A percentile compares a stretch with the other conserved stretches of the same genome.
phyloP scores from a whole-genome alignment of 306 rosid genomes.

The Psophocarpus tetragonolobus region DNA sequence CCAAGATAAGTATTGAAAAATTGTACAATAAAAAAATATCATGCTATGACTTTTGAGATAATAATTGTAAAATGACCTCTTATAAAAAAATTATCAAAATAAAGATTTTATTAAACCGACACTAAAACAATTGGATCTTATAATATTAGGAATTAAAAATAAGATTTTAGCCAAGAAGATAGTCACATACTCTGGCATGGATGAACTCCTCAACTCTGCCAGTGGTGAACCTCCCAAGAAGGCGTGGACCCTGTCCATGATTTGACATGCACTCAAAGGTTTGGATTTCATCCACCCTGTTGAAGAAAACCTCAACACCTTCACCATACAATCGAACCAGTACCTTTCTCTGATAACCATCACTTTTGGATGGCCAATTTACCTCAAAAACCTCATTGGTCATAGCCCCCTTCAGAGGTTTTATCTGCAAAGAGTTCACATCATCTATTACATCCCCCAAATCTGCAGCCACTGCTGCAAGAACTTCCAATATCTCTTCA shows the following conservation, averaged over 20 bases:
- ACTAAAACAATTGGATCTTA: neutral
- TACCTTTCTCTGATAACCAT: conserved; percentile 46
- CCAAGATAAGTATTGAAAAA: no score
- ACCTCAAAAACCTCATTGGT: conserved; percentile 74
- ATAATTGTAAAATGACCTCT: neutral
- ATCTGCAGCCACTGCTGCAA: conserved; percentile 56
- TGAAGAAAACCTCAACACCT: conserved; percentile 78
- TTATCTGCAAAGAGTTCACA: conserved; percentile 49
- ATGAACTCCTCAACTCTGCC: conserved; percentile 87
- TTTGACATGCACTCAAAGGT: conserved; percentile 72
- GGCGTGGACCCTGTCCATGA: conserved; percentile 81
- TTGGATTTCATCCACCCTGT: conserved; percentile 66
- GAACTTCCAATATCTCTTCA: conserved; percentile 64
- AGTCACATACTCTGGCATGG: conserved; percentile 65
- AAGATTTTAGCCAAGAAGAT: neutral
- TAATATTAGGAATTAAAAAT: neutral
- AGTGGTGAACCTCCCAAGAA: conserved; percentile 61
- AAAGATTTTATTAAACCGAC: no score
- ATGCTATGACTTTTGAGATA: neutral
- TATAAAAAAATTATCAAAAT: no score
- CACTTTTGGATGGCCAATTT: conserved; percentile 54
- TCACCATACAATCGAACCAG: conserved; percentile 74
- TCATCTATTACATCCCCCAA: conserved; percentile 76
- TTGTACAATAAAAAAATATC: no score
- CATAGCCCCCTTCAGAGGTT: conserved; percentile 73